Evolutionary conservation across 2,329 filamentous ascomycete genomes (phyloP), one percentile per base, ranked within the genome.

Genomic region (Calonectria hongkongensis): DNA sequence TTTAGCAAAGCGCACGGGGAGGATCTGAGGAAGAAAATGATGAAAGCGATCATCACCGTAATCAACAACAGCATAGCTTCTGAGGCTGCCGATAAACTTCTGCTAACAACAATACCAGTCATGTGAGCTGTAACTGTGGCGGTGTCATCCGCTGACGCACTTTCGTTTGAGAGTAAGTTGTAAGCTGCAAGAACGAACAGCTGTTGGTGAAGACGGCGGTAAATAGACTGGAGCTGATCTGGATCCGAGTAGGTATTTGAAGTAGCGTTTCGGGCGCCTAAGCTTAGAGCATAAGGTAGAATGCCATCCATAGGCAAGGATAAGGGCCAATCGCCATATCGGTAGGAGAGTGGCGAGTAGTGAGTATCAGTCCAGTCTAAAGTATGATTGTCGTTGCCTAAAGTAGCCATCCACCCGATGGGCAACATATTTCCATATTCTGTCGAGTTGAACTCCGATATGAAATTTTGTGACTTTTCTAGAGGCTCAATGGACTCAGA

Each of bases 21-120:
- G 28, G 28, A 56, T 7, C 50, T 21, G 30, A 56, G 8, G 8
- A 56, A 36, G 30, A 36, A 56, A 2, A 56, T 18, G 18, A 56
- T 56, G 1, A 18, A 21, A 7, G 50, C 50, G 0, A 56, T 8
- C 2, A 36, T 36, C 2, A 56, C 30, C 2, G 50, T 28, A 36
- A 56, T 10, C 12, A 56, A 28, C 9, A 56, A 13, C 10, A 56
- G 15, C 1, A 33, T 12, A n/a, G 50, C 50, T 36, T 36, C 50
- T 16, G 45, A 45, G 2, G 48, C 12, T 4, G 67, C 67, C 33
- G 67, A 45, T 2, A 70, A 64, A 13, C 1, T 13, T 30, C 67
- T 30, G 21, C 67, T 70, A 3, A 64, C 67, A 1, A 56, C 16
- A 2, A 70, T 70, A 2, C 67, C 58, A 1, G 67, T 64, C 36